Evolutionary conservation across 2,329 filamentous ascomycete species (phyloP).

Genomic region (Phaeosphaeriaceae sp.): DNA sequence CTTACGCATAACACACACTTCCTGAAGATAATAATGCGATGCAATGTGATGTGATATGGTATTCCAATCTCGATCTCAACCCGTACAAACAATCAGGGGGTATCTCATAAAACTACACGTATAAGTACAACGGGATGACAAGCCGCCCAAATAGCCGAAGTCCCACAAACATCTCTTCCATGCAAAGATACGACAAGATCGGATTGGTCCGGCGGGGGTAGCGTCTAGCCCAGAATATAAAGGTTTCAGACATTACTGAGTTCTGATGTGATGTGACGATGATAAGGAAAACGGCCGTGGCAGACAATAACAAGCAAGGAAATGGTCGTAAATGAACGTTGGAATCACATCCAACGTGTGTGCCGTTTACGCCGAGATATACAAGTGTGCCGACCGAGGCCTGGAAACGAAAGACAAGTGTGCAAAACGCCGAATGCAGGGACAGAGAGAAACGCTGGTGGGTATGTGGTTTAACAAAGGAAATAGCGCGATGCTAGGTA

Average conservation of each 20-base stretch:
- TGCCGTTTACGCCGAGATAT: background rate
- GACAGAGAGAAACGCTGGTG: background rate
- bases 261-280: background rate
- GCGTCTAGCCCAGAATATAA: background rate
- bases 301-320: slow-evolving; percentile 29
- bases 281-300: slow-evolving; percentile 8
- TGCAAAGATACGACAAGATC: slow-evolving; percentile 2
- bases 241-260: slow-evolving; percentile 22
- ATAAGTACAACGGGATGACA: slow-evolving; percentile 22
- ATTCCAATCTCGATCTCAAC: background rate
- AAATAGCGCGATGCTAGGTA: background rate
- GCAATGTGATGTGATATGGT: background rate
- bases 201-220: background rate
- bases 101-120: slow-evolving; percentile 42
- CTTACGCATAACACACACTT: background rate
- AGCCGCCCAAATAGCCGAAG: slow-evolving; percentile 1
- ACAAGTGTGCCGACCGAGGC: background rate
- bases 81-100: slow-evolving; percentile 20
- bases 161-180: slow-evolving; percentile 6
- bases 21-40: background rate
- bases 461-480: background rate
- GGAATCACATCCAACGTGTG: slow-evolving; percentile 43
- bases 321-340: slow-evolving; percentile 37
- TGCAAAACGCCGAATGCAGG: slow-evolving; percentile 29
- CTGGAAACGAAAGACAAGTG: background rate